Evolutionary conservation across 768 basidiomycete genomes (phyloP).

Genomic region (Termitomyces sp.): DNA sequence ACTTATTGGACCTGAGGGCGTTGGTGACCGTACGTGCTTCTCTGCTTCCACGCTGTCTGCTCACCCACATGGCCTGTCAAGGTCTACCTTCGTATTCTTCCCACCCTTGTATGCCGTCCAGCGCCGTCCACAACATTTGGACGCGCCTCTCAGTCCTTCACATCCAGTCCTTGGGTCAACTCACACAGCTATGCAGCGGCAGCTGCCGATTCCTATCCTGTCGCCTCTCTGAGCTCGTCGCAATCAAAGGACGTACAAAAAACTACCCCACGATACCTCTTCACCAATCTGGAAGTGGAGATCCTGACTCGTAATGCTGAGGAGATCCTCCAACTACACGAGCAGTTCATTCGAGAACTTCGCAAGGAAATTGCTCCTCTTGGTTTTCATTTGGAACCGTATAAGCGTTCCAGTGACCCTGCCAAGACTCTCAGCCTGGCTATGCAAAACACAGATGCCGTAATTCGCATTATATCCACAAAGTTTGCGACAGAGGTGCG

Average conservation of each 20-base stretch:
- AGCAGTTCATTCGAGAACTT: conserved; percentile 57
- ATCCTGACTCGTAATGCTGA: conserved; percentile 61
- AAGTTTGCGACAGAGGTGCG: conserved; percentile 56
- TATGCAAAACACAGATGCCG: conserved; percentile 33
- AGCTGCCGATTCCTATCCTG: conserved; percentile 20
- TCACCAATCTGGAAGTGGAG: conserved; percentile 54
- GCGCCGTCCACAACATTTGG: conserved; percentile 32
- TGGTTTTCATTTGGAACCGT: conserved; percentile 38
- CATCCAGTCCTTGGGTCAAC: conserved; percentile 39
- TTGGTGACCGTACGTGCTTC: conserved; percentile 60
- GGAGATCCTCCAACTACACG: conserved; percentile 64
- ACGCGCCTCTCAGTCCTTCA: conserved; percentile 37
- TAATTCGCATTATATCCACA: conserved; percentile 45
- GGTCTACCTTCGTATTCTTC: conserved; percentile 63
- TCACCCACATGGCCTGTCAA: conserved; percentile 20
- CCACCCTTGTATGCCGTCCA: conserved; percentile 39
- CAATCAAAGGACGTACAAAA: conserved; percentile 23
- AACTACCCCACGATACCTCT: conserved; percentile 39
- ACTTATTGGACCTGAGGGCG: conserved; percentile 70
- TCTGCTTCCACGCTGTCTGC: not conserved
- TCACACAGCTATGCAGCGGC: conserved; percentile 34
- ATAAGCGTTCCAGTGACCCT: conserved; percentile 12
- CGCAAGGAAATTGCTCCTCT: conserved; percentile 41
- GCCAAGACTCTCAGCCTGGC: conserved; percentile 13
- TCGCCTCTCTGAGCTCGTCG: conserved; percentile 12